Evolutionary conservation across 805 yeast genomes (phyloP).

Genomic region (Hanseniaspora valbyensis): DNA sequence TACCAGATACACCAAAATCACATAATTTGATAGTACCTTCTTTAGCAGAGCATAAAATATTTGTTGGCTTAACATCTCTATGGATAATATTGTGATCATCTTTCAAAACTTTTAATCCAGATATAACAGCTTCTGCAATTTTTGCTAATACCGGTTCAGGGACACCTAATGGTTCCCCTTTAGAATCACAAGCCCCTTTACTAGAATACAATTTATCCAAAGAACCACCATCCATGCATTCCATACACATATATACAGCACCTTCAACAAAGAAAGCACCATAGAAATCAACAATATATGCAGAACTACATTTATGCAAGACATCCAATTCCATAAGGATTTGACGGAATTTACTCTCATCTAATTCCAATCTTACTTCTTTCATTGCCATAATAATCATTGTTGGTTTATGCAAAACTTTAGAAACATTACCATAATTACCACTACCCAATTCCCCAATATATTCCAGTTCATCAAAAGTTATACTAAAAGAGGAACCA

Average conservation of each 20-base stretch:
- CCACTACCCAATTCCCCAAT: constrained; percentile 89
- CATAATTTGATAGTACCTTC: constrained; percentile 81
- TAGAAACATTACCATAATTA: constrained; percentile 90
- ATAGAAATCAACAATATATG: constrained; percentile 87
- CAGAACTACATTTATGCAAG: constrained; percentile 80
- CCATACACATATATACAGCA: constrained; percentile 97
- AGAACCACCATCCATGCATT: constrained; percentile 94
- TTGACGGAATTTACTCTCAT: constrained; percentile 86
- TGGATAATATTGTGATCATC: constrained; percentile 88
- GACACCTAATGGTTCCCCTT: constrained; percentile 36
- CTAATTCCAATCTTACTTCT: constrained; percentile 85
- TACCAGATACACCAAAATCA: constrained; percentile 95
- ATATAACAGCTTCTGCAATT: constrained; percentile 66
- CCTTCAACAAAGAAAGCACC: constrained; percentile 98
- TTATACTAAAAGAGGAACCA: constrained; percentile 77
- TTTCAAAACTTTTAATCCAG: constrained; percentile 73
- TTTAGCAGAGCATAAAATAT: constrained; percentile 64
- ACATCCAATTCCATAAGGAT: constrained; percentile 93
- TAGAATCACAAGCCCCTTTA: constrained; percentile 24
- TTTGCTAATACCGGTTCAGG: constrained; percentile 72
- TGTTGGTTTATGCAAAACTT: constrained; percentile 87
- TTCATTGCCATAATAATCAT: constrained; percentile 94
- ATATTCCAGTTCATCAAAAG: constrained; percentile 71
- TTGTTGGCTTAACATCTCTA: constrained; percentile 94
- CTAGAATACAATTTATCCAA: constrained; percentile 68